These are phyloP conservation scores for Penicillium concentricum DNA, from an alignment of 2,329 filamentous ascomycete genomes.

Conservation along the genomic window DNA sequence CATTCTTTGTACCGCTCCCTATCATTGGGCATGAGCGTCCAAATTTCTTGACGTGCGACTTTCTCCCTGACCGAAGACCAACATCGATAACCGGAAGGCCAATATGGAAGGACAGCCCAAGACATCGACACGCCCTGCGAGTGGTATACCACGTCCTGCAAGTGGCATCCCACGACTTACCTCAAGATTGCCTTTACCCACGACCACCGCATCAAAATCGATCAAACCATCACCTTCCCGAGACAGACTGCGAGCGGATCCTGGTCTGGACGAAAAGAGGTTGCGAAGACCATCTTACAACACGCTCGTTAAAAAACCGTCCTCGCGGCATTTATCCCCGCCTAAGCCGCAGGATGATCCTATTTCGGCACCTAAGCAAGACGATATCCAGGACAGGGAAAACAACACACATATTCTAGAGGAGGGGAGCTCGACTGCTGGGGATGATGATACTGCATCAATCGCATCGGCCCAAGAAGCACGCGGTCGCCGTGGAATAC, in stretches of 20 bases:
- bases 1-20: constrained; percentile 2
- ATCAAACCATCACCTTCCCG: constrained; percentile 49
- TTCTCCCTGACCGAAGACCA: constrained; percentile 9
- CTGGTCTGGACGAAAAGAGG: constrained; percentile 37
- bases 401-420: constrained; percentile 22
- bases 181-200: constrained; percentile 55
- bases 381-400: constrained; percentile 19
- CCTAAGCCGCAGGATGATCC: constrained; percentile 21
- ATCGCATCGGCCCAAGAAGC: constrained; percentile 9
- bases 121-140: constrained; percentile 29
- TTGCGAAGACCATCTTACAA: constrained; percentile 42
- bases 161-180: constrained; percentile 50
- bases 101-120: constrained; percentile 38
- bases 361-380: constrained; percentile 15
- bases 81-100: not conserved
- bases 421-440: constrained; percentile 4
- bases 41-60: constrained; percentile 1
- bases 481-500: constrained; percentile 25
- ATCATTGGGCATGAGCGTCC: constrained; percentile 5
- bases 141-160: constrained; percentile 45
- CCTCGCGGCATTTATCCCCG: constrained; percentile 26
- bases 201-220: constrained; percentile 38
- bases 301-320: constrained; percentile 36
- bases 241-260: constrained; percentile 47
- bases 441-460: constrained; percentile 12